These are phyloP conservation scores for Talaromyces pinophilus DNA, from an alignment of 2,329 filamentous ascomycete species.

Conservation along the genomic window DNA sequence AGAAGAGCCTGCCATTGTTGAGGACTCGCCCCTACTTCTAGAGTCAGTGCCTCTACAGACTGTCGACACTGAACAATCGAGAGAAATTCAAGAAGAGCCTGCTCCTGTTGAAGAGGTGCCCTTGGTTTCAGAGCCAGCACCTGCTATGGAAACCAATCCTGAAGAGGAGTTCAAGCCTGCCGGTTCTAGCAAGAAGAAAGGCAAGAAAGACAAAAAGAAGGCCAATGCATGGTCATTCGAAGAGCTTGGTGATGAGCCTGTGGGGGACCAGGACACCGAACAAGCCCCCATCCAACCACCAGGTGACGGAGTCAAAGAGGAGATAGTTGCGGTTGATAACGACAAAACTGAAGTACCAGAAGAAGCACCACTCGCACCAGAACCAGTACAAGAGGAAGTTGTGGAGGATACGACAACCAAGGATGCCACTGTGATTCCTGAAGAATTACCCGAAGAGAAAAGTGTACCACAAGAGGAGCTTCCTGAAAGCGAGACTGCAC, in stretches of 20 bases:
- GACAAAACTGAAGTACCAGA: background rate
- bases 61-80: background rate
- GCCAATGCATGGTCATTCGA: background rate
- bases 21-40: background rate
- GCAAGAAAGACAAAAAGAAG: conserved; percentile 16
- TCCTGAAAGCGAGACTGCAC: background rate
- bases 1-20: background rate
- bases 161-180: conserved; percentile 4
- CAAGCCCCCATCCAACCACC: background rate
- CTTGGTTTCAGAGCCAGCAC: background rate
- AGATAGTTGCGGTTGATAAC: background rate
- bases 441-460: background rate
- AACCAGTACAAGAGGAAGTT: background rate
- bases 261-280: background rate
- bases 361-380: background rate
- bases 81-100: background rate
- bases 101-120: background rate
- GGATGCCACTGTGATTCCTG: background rate
- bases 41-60: background rate
- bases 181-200: conserved; percentile 11
- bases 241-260: background rate
- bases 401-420: background rate
- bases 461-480: background rate
- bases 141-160: background rate
- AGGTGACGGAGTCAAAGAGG: background rate